Evolutionary conservation across 139 green algal genomes (phyloP), one percentile per base, ranked within the genome.

Genomic region (Chlamydomonas eustigma): DNA sequence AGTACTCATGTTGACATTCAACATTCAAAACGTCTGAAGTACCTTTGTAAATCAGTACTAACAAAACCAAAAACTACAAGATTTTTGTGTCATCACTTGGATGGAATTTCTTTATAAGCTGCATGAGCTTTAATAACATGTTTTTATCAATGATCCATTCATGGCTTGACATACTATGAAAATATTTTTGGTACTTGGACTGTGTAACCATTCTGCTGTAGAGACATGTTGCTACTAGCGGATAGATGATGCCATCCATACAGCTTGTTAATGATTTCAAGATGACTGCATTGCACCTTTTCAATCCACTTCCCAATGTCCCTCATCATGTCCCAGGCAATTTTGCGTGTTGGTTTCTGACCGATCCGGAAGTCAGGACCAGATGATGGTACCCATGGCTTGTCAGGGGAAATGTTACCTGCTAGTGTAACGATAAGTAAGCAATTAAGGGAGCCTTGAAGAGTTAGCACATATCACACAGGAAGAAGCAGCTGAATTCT

Each of bases 261-360:
- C n/a, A n/a, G n/a, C n/a, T n/a, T n/a, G n/a, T n/a, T n/a, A n/a
- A n/a, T n/a, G n/a, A n/a, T n/a, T n/a, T n/a, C n/a, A n/a, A n/a
- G n/a, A n/a, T n/a, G n/a, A n/a, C n/a, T n/a, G n/a, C 12, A 38
- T 1, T 71, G 2, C 31, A 84, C 80, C 77, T 83, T 39, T 28
- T 76, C 36, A 37, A 77, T 78, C 66, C 65, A 74, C 58, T 85
- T 78, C 25, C 75, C 24, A 3, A 88, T 37, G 31, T 78, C 71
- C 36, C 65, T 39, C 78, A 90, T 85, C 75, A 87, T 86, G 8
- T 72, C 65, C 37, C 38, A 39, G 3, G 75, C 58, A 3, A 68
- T 31, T 35, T 63, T 63, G 31, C 51, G 77, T 0, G 82, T 87
- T 58, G 85, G 85, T 34, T 37, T 33, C 30, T 82, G 75, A 0